These are phyloP conservation scores for Cytospora schulzeri DNA, from an alignment of 2,329 filamentous ascomycete genomes.

Conservation along the genomic window DNA sequence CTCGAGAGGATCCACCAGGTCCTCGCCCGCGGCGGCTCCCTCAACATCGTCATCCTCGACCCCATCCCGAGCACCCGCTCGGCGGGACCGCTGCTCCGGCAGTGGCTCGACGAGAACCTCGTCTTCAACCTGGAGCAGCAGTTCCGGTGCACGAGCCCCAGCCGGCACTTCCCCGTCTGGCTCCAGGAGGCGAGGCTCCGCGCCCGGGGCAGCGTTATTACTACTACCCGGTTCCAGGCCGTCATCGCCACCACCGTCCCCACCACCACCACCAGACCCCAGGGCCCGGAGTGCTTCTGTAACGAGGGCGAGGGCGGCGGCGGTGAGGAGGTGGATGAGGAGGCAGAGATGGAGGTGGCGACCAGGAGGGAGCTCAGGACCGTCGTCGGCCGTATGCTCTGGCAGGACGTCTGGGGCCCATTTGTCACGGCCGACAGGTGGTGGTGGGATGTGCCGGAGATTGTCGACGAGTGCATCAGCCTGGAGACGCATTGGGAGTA, in stretches of 20 bases:
- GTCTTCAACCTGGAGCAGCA: slow-evolving; percentile 59
- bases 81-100: slow-evolving; percentile 57
- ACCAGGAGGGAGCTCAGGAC: slow-evolving; percentile 44
- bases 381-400: slow-evolving; percentile 58
- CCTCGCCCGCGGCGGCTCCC: slow-evolving; percentile 55
- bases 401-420: slow-evolving; percentile 62
- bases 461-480: slow-evolving; percentile 56
- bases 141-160: slow-evolving; percentile 63
- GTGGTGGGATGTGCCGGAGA: slow-evolving; percentile 64
- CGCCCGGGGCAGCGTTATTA: slow-evolving; percentile 49
- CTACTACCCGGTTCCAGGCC: slow-evolving; percentile 53
- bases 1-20: slow-evolving; percentile 59
- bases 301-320: slow-evolving; percentile 33
- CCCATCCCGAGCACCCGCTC: slow-evolving; percentile 59
- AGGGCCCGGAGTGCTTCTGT: slow-evolving; percentile 10
- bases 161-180: slow-evolving; percentile 60
- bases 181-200: slow-evolving; percentile 57
- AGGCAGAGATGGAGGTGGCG: slow-evolving; percentile 28
- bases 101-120: slow-evolving; percentile 65
- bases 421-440: slow-evolving; percentile 52
- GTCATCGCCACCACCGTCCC: too few relatives aligned
- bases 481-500: slow-evolving; percentile 62
- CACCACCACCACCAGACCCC: too few relatives aligned
- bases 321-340: slow-evolving; percentile 30
- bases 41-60: slow-evolving; percentile 65